Evolutionary conservation across 192 early-diverging fungal species (phyloP).

Genomic region (Coemansia asiatica): DNA sequence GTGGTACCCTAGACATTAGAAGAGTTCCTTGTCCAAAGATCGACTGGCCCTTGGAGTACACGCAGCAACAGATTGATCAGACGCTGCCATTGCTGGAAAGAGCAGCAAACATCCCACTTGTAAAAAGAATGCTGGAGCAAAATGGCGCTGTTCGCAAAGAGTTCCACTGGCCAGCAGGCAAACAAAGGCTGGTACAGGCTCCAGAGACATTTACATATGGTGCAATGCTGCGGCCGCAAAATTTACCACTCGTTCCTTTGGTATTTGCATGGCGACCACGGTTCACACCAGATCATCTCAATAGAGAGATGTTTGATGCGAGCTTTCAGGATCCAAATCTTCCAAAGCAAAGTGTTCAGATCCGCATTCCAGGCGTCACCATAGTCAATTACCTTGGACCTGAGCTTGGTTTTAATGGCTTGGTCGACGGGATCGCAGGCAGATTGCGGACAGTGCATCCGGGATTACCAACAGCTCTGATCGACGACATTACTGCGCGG

Average conservation of each 20-base stretch:
- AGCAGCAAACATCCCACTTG: background rate
- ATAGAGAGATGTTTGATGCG: background rate
- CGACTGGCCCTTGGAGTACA: conserved; percentile 14
- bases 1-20: background rate
- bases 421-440: background rate
- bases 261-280: conserved; percentile 28
- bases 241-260: conserved; percentile 23
- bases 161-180: conserved; percentile 38
- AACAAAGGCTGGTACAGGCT: conserved; percentile 18
- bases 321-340: conserved; percentile 17
- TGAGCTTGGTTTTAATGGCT: conserved; percentile 18
- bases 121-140: background rate
- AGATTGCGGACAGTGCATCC: conserved; percentile 12
- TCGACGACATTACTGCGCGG: conserved; percentile 45
- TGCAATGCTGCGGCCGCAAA: conserved; percentile 10
- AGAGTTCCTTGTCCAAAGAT: background rate
- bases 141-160: conserved; percentile 14
- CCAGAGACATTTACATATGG: conserved; percentile 31
- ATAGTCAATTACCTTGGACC: conserved; percentile 36
- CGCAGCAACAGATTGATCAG: conserved; percentile 8
- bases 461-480: conserved; percentile 25
- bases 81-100: conserved; percentile 2
- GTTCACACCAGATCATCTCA: conserved; percentile 20
- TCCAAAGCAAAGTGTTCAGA: background rate
- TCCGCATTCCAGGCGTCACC: conserved; percentile 26